Evolutionary conservation across 176 grass and related monocot genomes (phyloP), one percentile per base, ranked within the genome.

Genomic region (Saccharum officinarum): DNA sequence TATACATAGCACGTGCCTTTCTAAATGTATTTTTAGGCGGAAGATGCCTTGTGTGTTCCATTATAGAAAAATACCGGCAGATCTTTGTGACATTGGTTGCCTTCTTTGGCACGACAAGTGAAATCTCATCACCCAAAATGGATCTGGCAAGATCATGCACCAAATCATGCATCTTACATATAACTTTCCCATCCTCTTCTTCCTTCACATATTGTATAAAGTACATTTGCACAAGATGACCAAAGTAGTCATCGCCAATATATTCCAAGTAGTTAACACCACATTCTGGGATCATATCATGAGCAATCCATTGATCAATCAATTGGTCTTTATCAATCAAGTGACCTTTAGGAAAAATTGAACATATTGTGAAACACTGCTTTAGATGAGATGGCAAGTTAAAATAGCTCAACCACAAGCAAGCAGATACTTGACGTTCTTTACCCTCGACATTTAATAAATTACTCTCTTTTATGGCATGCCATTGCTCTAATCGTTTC

Each of bases 221-320:
- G 11, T 40, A 82, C 22, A 76, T 68, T 49, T 80, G 42, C 33
- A 87, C 68, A 31, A 87, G 67, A 6, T 71, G 46, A 20, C 65
- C 30, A 50, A 82, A 71, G 59, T 54, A 75, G 8, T 63, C 47
- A 14, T 75, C 16, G 4, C 63, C 63, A 66, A 3, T 33, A 66
- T 14, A 2, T 28, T 66, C 63, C 28, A 66, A 0, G 12, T 33
- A 1, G 0, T 15, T 13, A 34, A 15, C 18, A 1, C 0, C 28
- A 34, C 44, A 17, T 6, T 18, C 1, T 3, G 13, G 5, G 50
- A 87, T 18, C 26, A 82, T 66, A 54, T 61, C 69, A 74, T 60
- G 78, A 76, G 85, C 70, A 31, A 87, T 87, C 85, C 85, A 87
- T 15, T 75, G 85, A 28, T 41, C 28, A 80, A 87, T 87, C 55